These are phyloP conservation scores for Metarhizium humberi DNA, from an alignment of 2,329 filamentous ascomycete genomes.

Conservation along the genomic window DNA sequence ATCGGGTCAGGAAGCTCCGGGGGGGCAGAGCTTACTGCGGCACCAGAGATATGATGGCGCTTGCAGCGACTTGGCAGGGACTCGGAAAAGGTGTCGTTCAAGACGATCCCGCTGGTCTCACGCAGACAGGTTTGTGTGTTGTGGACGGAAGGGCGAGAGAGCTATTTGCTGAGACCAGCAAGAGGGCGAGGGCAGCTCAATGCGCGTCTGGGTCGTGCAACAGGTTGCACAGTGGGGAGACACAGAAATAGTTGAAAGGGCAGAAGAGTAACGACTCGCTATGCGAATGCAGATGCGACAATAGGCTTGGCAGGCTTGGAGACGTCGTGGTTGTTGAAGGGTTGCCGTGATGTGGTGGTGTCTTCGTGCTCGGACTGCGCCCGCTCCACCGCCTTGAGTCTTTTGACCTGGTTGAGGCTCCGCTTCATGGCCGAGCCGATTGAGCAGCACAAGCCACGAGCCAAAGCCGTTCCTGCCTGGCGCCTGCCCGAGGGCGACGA, in stretches of 20 bases:
- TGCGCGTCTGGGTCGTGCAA: neutral
- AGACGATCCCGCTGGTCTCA: neutral
- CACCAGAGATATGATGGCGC: neutral
- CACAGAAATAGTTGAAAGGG: neutral
- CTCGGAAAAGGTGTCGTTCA: neutral
- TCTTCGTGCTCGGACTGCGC: neutral
- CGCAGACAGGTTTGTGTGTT: neutral
- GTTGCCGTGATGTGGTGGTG: neutral
- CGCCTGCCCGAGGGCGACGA: neutral
- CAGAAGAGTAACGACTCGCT: neutral
- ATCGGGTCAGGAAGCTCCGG: neutral
- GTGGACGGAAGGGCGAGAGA: neutral
- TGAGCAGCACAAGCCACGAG: neutral
- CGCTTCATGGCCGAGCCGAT: neutral
- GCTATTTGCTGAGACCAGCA: neutral
- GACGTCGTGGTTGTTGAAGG: constrained; percentile 1
- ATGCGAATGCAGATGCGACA: neutral
- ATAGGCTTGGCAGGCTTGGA: constrained; percentile 1
- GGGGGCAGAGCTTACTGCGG: neutral
- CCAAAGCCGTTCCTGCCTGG: neutral
- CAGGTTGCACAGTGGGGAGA: neutral
- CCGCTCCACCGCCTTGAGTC: constrained; percentile 4
- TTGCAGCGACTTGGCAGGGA: neutral
- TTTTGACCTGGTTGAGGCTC: neutral
- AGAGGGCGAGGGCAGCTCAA: neutral